These are phyloP conservation scores for Globisporangium abappressorium DNA, from an alignment of 352 stramenopile species.

Conservation along the genomic window DNA sequence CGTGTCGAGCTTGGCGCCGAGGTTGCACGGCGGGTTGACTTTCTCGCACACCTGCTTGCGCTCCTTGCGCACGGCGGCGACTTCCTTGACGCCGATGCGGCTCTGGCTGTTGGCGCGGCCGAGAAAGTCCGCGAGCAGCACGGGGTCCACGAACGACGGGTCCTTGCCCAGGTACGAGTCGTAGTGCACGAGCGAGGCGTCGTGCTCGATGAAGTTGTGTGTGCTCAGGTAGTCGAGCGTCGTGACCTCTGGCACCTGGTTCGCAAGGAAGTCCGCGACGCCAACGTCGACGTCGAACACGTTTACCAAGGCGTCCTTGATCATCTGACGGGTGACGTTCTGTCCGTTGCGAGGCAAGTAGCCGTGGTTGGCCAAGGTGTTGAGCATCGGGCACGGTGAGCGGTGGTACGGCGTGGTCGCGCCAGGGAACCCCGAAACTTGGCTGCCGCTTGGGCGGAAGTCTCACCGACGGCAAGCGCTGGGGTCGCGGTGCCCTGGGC, in stretches of 20 bases:
- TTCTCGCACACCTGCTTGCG: constrained; percentile 16
- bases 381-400: constrained; percentile 33
- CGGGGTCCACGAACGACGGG: constrained; percentile 13
- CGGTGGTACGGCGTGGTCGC: constrained; percentile 21
- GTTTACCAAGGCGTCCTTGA: constrained; percentile 13
- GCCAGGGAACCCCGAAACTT: constrained; percentile 18
- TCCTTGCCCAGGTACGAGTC: constrained; percentile 24
- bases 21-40: constrained; percentile 17
- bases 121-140: constrained; percentile 16
- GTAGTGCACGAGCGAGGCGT: constrained; percentile 29
- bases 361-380: constrained; percentile 36
- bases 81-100: constrained; percentile 1
- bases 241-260: neutral
- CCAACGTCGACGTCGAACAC: constrained; percentile 21
- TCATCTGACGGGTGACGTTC: constrained; percentile 14
- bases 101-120: constrained; percentile 12
- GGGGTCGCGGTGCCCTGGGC: neutral
- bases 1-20: constrained; percentile 18
- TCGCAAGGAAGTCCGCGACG: constrained; percentile 6
- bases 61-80: constrained; percentile 1
- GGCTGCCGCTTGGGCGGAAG: constrained; percentile 19
- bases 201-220: constrained; percentile 34
- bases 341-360: constrained; percentile 28
- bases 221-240: constrained; percentile 12
- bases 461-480: constrained; percentile 1